Evolutionary conservation across 306 rosid species (phyloP).

Genomic region (Casuarina glauca): DNA sequence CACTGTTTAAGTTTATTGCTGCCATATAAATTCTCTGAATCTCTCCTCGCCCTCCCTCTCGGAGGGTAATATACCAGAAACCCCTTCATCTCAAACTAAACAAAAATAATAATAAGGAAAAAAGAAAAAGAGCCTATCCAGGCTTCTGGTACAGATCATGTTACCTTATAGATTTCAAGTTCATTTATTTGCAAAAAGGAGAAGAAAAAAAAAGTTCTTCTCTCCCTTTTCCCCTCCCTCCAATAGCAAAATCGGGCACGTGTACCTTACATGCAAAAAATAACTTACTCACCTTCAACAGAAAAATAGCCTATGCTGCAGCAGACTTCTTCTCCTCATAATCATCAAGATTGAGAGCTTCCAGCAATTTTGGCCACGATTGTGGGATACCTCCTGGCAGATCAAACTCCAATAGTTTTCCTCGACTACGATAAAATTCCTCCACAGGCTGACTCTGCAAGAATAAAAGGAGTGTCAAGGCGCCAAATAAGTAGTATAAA

Average conservation of each 20-base stretch:
- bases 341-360: conserved; percentile 83
- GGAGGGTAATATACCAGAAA: conserved; percentile 23
- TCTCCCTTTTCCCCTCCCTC: conserved; percentile 22
- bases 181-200: conserved; percentile 30
- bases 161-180: conserved; percentile 28
- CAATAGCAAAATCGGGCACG: conserved; percentile 49
- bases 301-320: conserved; percentile 55
- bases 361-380: conserved; percentile 95
- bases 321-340: conserved; percentile 68
- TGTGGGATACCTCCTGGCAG: conserved; percentile 97
- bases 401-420: conserved; percentile 85
- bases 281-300: conserved; percentile 43
- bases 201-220: conserved; percentile 26
- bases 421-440: conserved; percentile 70
- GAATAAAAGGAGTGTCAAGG: conserved; percentile 16
- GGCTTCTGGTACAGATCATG: conserved; percentile 20
- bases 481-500: conserved; percentile 12
- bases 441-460: conserved; percentile 86
- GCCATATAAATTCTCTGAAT: neutral
- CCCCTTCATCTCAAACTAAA: conserved; percentile 25
- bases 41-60: conserved; percentile 22
- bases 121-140: conserved; percentile 6
- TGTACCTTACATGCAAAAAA: conserved; percentile 53
- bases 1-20: conserved; percentile 34
- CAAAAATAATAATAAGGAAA: neutral